These are phyloP conservation scores for Podaxis sp. DNA, from an alignment of 768 basidiomycete species.

Conservation along the genomic window DNA sequence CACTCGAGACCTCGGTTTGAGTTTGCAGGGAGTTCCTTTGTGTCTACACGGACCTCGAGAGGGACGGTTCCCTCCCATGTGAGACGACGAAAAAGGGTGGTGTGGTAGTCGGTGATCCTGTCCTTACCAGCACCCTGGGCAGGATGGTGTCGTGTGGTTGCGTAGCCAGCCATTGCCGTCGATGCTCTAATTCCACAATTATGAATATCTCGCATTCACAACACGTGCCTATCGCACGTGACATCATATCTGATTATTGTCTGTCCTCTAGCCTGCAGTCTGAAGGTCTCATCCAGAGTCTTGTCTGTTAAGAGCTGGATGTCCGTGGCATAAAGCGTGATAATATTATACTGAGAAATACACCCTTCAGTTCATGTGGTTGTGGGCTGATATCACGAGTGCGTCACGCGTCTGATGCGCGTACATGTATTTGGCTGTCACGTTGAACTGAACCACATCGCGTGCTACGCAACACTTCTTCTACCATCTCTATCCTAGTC, in stretches of 20 bases:
- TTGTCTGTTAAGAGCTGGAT: too few relatives aligned
- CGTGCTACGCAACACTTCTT: not conserved
- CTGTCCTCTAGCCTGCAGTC: too few relatives aligned
- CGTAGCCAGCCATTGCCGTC: slow-evolving; percentile 48
- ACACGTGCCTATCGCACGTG: slow-evolving; percentile 5
- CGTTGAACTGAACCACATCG: slow-evolving; percentile 9
- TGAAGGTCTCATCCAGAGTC: too few relatives aligned
- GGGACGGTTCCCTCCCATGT: slow-evolving; percentile 92
- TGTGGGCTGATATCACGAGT: not conserved
- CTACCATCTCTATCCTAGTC: slow-evolving; percentile 5
- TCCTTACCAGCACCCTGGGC: slow-evolving; percentile 35
- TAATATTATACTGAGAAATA: not conserved
- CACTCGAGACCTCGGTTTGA: slow-evolving; percentile 87
- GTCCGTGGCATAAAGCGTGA: too few relatives aligned
- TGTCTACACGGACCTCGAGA: slow-evolving; percentile 84
- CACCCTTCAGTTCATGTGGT: not conserved
- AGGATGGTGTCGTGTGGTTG: slow-evolving; percentile 49
- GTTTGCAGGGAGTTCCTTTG: slow-evolving; percentile 87
- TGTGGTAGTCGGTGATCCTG: slow-evolving; percentile 50
- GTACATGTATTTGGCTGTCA: slow-evolving; percentile 11
- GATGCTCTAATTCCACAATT: not conserved
- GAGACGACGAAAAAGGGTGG: slow-evolving; percentile 82
- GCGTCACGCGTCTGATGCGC: slow-evolving; percentile 15
- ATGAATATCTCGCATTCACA: slow-evolving; percentile 3
- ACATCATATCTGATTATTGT: not conserved